Evolutionary conservation across 192 early-diverging fungal genomes (phyloP), one percentile per base, ranked within the genome.

Genomic region (Glomus cerebriforme): DNA sequence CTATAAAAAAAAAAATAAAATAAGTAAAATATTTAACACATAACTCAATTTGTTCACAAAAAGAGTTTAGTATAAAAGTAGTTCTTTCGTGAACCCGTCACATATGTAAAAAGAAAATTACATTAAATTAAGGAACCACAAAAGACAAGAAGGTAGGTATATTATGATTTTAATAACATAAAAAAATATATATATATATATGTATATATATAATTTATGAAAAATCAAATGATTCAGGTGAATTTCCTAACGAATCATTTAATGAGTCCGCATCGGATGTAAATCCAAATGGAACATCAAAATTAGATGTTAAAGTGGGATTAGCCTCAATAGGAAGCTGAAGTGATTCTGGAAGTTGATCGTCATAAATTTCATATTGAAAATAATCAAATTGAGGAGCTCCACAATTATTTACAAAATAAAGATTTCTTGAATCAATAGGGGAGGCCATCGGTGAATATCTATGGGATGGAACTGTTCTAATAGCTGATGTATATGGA

Each of bases 151-250:
- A 39, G 37, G 37, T 39, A 9, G 37, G 37, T 39, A 39, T 8
- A 8, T 39, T n/a, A n/a, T n/a, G n/a, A n/a, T n/a, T n/a, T n/a
- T n/a, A n/a, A n/a, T n/a, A n/a, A 39, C 7, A 39, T 39, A 7
- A 1, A 8, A 39, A 7, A 39, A 39, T 39, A 39, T 39, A 39
- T 39, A 39, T 39, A 39, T 10, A 3, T 39, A 10, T n/a, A n/a
- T n/a, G n/a, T n/a, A n/a, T n/a, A n/a, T n/a, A n/a, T n/a, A 39
- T 9, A 9, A 39, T 39, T 54, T 19, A 54, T 2, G 49, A 19
- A 54, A 54, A 64, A 26, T 64, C 29, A 64, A 64, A 64, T 31
- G 63, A 10, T 64, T 64, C 63, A 4, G 63, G 63, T 31, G 63
- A 64, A 13, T n/a, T 64, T 64, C 29, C 63, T 31, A 64, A 31